These are phyloP conservation scores for Colletotrichum zoysiae DNA, from an alignment of 2,329 filamentous ascomycete genomes.

Conservation along the genomic window DNA sequence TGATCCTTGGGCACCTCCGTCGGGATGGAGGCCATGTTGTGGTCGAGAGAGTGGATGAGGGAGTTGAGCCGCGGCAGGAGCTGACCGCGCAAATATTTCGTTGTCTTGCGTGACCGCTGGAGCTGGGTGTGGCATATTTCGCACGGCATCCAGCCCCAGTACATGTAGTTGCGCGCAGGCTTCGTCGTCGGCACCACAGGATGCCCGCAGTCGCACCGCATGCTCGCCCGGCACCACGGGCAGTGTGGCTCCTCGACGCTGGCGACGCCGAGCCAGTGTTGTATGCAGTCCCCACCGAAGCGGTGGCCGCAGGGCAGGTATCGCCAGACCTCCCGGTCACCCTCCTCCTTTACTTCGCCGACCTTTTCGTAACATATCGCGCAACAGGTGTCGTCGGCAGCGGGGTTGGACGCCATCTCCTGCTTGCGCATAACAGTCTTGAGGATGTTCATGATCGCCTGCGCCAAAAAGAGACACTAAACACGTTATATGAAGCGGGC, in stretches of 20 bases:
- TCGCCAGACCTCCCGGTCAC: slow-evolving; percentile 55
- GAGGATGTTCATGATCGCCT: slow-evolving; percentile 39
- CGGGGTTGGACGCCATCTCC: slow-evolving; percentile 40
- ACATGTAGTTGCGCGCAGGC: slow-evolving; percentile 37
- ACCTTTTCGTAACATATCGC: slow-evolving; percentile 60
- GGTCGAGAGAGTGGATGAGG: slow-evolving; percentile 39
- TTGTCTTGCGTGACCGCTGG: slow-evolving; percentile 33
- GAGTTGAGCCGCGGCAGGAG: slow-evolving; percentile 38
- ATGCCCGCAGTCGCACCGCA: slow-evolving; percentile 51
- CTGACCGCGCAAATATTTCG: slow-evolving; percentile 35
- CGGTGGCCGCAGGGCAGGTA: slow-evolving; percentile 57
- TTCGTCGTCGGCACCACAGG: slow-evolving; percentile 48
- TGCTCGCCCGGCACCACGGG: slow-evolving; percentile 54
- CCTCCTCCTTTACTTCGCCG: slow-evolving; percentile 53
- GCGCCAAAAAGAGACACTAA: slow-evolving; percentile 1
- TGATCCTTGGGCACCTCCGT: slow-evolving; percentile 37
- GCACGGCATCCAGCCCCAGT: slow-evolving; percentile 37
- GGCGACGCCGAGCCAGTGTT: slow-evolving; percentile 55
- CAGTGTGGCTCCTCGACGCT: slow-evolving; percentile 53
- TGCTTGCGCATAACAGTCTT: slow-evolving; percentile 42
- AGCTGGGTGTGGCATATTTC: slow-evolving; percentile 39
- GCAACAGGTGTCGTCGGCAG: slow-evolving; percentile 47
- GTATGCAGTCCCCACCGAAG: slow-evolving; percentile 59
- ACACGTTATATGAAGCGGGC: slow-evolving; percentile 7
- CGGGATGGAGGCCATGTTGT: slow-evolving; percentile 41